phyloP scores from a whole-genome alignment of 352 stramenopile species.

The Phytophthora pinifolia region DNA sequence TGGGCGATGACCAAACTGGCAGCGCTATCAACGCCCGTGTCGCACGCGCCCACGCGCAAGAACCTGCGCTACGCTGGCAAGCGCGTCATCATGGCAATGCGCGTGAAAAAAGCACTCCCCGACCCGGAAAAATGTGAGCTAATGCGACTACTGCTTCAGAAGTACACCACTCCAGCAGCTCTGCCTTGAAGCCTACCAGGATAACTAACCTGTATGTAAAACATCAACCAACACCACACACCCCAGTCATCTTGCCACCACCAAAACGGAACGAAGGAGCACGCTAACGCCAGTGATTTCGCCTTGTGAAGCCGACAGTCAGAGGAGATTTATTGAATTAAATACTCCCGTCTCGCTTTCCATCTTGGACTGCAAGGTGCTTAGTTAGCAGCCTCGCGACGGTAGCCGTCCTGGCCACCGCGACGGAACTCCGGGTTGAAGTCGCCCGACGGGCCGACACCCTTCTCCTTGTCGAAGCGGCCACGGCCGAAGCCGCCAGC shows the following conservation, averaged over 20 bases:
- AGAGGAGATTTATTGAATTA: slow-evolving; percentile 73
- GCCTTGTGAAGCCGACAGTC: slow-evolving; percentile 63
- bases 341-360: slow-evolving; percentile 58
- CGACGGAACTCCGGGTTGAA: slow-evolving; percentile 89
- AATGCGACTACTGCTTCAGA: slow-evolving; percentile 54
- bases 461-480: slow-evolving; percentile 90
- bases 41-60: slow-evolving; percentile 13
- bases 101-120: slow-evolving; percentile 49
- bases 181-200: too few species aligned
- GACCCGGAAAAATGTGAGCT: slow-evolving; percentile 55
- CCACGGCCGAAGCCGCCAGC: slow-evolving; percentile 80
- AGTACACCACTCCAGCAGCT: slow-evolving; percentile 16
- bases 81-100: slow-evolving; percentile 67
- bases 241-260: neutral
- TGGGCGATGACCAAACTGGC: slow-evolving; percentile 12
- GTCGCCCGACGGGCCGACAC: slow-evolving; percentile 83
- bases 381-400: slow-evolving; percentile 87
- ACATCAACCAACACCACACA: neutral
- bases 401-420: slow-evolving; percentile 86
- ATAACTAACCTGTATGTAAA: too few species aligned
- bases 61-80: slow-evolving; percentile 60
- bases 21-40: neutral
- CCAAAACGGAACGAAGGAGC: slow-evolving; percentile 1
- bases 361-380: slow-evolving; percentile 24
- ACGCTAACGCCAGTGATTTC: slow-evolving; percentile 14